Evolutionary conservation across 2,329 filamentous ascomycete species (phyloP).

Genomic region (Phoma sp.): DNA sequence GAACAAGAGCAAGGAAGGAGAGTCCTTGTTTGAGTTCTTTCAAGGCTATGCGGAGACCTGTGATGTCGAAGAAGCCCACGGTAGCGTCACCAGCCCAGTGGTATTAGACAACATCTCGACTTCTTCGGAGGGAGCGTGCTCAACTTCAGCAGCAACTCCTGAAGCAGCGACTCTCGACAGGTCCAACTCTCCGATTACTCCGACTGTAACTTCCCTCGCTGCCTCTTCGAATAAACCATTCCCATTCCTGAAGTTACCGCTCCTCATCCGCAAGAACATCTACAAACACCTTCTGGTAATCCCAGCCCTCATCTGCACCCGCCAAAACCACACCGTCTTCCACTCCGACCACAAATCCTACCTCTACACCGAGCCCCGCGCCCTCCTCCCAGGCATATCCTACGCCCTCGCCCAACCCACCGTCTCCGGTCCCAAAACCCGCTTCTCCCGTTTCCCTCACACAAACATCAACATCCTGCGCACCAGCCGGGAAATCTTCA

Average conservation of each 20-base stretch:
- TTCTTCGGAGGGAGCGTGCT: not conserved
- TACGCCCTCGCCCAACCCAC: constrained; percentile 26
- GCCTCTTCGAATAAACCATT: constrained; percentile 11
- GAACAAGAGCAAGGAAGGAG: not conserved
- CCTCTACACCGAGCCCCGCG: constrained; percentile 26
- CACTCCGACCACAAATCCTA: constrained; percentile 23
- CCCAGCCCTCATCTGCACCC: constrained; percentile 33
- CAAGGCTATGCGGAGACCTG: not conserved
- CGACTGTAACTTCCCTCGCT: not conserved
- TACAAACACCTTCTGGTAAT: constrained; percentile 34
- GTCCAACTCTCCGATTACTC: not conserved
- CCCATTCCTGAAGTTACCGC: constrained; percentile 32
- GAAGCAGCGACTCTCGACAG: not conserved
- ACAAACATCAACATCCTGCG: constrained; percentile 43
- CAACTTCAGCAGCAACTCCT: not conserved
- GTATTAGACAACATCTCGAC: not conserved
- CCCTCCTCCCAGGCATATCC: constrained; percentile 34
- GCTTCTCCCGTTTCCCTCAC: constrained; percentile 22
- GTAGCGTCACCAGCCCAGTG: not conserved
- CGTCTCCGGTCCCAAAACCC: constrained; percentile 24
- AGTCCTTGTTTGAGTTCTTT: not conserved
- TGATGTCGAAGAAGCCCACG: not conserved
- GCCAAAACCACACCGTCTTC: constrained; percentile 34
- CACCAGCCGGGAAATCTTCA: constrained; percentile 48
- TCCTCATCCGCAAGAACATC: constrained; percentile 27